Evolutionary conservation across 345 rosid species (phyloP), one percentile per base, ranked within the genome.

Genomic region (Eucalyptus polybractea): DNA sequence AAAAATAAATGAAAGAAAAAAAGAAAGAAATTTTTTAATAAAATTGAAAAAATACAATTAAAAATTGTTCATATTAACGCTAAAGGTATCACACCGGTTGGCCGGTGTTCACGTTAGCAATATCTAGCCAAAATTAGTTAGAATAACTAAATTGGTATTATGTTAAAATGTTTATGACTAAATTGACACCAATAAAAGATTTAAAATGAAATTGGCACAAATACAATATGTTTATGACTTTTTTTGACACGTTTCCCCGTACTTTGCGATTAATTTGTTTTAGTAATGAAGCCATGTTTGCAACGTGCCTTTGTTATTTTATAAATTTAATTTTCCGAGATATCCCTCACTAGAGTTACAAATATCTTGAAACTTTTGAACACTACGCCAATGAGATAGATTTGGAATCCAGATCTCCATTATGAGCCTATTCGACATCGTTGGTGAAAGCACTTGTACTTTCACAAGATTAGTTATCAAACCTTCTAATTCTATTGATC

Each of bases 31-130:
- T 5, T 5, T 37, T 5, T 40, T 42, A 5, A 5, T 5, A 42
- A 42, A 0, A 42, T 5, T 1, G 17, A 19, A 51, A 51, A 53
- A 7, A 53, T 53, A 19, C 1, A 7, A 53, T 53, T 7, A 53
- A 19, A 53, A 53, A 19, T 19, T 53, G 0, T 7, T 53, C 58
- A 19, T 19, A 19, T 19, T 0, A 19, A 0, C 4, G 0, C 56
- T 53, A 53, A 53, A 53, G 1, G 5, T 53, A 19, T 53, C 24
- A 7, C 56, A 51, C 1, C 0, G 9, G 9, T 3, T 17, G 1
- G 4, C 8, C 0, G 9, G 22, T 51, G 9, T 51, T 2, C 22
- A 51, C 0, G 2, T 17, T 2, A 19, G 0, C 2, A 53, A 53
- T 53, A 3, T 53, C 2, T 3, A 53, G 1, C 24, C 0, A 53